These are phyloP conservation scores for Hirsutella thompsonii DNA, from an alignment of 2,329 filamentous ascomycete genomes.

Conservation along the genomic window DNA sequence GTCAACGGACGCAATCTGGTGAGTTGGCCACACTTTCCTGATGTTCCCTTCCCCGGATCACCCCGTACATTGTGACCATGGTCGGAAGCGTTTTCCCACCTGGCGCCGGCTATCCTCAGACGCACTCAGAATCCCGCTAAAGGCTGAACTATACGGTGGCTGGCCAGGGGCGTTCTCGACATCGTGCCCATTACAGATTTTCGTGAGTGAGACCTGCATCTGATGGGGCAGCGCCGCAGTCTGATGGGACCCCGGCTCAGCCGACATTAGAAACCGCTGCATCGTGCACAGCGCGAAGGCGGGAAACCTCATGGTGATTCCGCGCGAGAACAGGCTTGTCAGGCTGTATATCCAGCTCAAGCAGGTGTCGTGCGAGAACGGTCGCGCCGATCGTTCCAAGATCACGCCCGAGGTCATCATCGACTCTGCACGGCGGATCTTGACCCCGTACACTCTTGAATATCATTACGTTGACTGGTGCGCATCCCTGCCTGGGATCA, in stretches of 20 bases:
- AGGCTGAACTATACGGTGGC: neutral
- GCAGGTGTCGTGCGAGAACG: slow-evolving; percentile 26
- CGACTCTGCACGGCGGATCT: slow-evolving; percentile 47
- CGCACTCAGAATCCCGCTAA: neutral
- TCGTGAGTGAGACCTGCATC: slow-evolving; percentile 15
- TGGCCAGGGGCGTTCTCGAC: slow-evolving; percentile 28
- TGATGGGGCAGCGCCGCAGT: neutral
- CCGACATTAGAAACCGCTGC: slow-evolving; percentile 44
- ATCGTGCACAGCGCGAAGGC: slow-evolving; percentile 41
- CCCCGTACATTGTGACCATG: no score
- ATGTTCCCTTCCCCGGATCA: no score
- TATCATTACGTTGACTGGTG: slow-evolving; percentile 56
- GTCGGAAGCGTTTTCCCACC: no score
- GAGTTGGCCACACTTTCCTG: neutral
- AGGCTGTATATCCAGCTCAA: slow-evolving; percentile 53
- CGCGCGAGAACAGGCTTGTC: slow-evolving; percentile 49
- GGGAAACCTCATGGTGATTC: slow-evolving; percentile 52
- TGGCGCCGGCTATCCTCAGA: no score
- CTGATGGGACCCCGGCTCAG: neutral
- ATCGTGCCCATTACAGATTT: slow-evolving; percentile 35
- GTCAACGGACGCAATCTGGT: slow-evolving; percentile 37
- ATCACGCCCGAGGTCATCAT: slow-evolving; percentile 54
- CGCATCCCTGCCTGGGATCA: slow-evolving; percentile 8
- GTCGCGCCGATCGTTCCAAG: slow-evolving; percentile 42
- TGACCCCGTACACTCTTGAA: slow-evolving; percentile 52